These are phyloP conservation scores for Fusarium piperis DNA, from an alignment of 2,329 filamentous ascomycete genomes.

Conservation along the genomic window DNA sequence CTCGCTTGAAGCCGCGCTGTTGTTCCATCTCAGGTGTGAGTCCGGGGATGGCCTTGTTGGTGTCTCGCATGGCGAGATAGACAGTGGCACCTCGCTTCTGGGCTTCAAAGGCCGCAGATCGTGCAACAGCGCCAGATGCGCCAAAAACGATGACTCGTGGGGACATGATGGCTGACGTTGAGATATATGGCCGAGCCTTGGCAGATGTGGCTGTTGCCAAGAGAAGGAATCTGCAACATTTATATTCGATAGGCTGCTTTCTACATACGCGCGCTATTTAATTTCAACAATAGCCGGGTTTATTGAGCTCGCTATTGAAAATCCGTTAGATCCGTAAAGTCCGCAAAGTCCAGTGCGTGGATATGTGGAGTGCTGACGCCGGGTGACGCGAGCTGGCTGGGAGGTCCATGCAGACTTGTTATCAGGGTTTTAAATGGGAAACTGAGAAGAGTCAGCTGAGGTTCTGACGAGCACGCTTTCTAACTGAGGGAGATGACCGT, in stretches of 20 bases:
- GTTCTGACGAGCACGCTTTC: not conserved
- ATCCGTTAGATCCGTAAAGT: not conserved
- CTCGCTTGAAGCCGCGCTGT: not conserved
- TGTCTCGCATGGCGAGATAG: constrained; percentile 17
- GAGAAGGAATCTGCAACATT: not conserved
- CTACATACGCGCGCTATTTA: no score
- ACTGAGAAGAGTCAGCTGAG: not conserved
- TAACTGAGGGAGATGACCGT: not conserved
- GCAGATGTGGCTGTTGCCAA: not conserved
- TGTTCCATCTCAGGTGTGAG: not conserved
- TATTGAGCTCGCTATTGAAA: not conserved
- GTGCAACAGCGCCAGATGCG: constrained; percentile 18
- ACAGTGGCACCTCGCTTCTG: constrained; percentile 6
- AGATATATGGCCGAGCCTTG: not conserved
- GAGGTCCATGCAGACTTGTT: not conserved
- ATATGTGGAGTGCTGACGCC: not conserved
- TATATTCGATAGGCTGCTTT: not conserved
- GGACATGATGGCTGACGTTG: not conserved
- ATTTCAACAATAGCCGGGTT: not conserved
- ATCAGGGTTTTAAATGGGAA: not conserved
- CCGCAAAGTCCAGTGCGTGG: not conserved
- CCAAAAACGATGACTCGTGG: constrained; percentile 21
- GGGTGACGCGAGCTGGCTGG: not conserved
- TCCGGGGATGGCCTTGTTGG: constrained; percentile 1
- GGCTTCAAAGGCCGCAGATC: constrained; percentile 14